These are phyloP conservation scores for Marasmius tenuissimus DNA, from an alignment of 1,284 basidiomycete species.

Conservation along the genomic window DNA sequence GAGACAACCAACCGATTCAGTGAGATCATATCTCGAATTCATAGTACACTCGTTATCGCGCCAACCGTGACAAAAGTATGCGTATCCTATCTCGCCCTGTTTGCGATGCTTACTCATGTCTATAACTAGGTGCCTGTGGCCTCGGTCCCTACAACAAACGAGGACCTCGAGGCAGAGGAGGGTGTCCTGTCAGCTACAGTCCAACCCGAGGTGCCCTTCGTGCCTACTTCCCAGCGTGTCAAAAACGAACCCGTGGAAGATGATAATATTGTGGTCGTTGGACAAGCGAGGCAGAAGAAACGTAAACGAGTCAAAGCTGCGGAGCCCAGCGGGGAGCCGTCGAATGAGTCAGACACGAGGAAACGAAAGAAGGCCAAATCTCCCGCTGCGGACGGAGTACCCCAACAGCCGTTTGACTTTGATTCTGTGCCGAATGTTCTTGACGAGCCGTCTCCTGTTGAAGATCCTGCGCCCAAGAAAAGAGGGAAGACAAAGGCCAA, in stretches of 20 bases:
- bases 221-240: slow-evolving; percentile 56
- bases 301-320: slow-evolving; percentile 47
- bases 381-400: neutral
- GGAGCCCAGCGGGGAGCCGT: neutral
- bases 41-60: slow-evolving; percentile 31
- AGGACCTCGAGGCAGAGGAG: slow-evolving; percentile 16
- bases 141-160: slow-evolving; percentile 6
- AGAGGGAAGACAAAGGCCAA: slow-evolving; percentile 51
- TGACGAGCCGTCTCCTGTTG: slow-evolving; percentile 53
- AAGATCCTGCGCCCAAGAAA: slow-evolving; percentile 33
- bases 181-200: slow-evolving; percentile 26
- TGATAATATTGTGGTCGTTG: slow-evolving; percentile 73
- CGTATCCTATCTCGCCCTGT: slow-evolving; percentile 1
- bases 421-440: slow-evolving; percentile 72
- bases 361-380: slow-evolving; percentile 8
- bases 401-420: slow-evolving; percentile 70
- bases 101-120: neutral
- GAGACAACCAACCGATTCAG: slow-evolving; percentile 24
- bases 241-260: slow-evolving; percentile 37
- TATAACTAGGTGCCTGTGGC: neutral
- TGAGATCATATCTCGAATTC: slow-evolving; percentile 40
- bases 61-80: slow-evolving; percentile 2
- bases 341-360: neutral
- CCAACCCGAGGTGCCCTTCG: slow-evolving; percentile 68
- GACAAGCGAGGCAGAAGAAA: slow-evolving; percentile 60